These are phyloP conservation scores for Penicillium dipodomyicola DNA, from an alignment of 495 filamentous ascomycete genomes.

Conservation along the genomic window DNA sequence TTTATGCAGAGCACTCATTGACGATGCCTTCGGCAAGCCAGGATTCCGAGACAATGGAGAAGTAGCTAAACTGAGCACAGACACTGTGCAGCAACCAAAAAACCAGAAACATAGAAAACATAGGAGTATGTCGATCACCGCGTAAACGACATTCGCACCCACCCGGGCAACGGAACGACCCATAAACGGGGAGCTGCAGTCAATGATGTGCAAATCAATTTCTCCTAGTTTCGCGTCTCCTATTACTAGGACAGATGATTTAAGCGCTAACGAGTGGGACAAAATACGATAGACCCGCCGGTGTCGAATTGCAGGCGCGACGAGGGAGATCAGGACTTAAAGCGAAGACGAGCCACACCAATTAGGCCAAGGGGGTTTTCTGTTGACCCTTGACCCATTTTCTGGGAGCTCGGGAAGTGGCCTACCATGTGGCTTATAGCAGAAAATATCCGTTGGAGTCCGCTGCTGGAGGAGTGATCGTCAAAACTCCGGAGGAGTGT, in stretches of 20 bases:
- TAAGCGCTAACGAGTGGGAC: conserved; percentile 4
- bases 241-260: not conserved
- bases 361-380: not conserved
- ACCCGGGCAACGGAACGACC: not conserved
- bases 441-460: conserved; percentile 8
- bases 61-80: not conserved
- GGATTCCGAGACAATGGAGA: conserved; percentile 1
- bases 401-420: too few species aligned
- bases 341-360: not conserved
- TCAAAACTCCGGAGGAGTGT: not conserved
- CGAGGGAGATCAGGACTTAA: not conserved
- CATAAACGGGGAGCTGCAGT: conserved; percentile 6
- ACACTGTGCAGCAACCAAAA: not conserved
- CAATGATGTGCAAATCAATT: conserved; percentile 9
- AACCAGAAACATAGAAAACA: not conserved
- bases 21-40: not conserved
- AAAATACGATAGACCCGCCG: not conserved
- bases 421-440: not conserved
- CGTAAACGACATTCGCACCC: conserved; percentile 1
- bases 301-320: not conserved
- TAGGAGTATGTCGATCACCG: conserved; percentile 7
- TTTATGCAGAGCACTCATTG: not conserved
- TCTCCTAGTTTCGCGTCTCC: conserved; percentile 1
- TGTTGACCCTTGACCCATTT: not conserved
- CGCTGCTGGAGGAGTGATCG: conserved; percentile 4